A percentile compares a stretch with the other conserved stretches of the same genome.
phyloP scores from a whole-genome alignment of 1,284 basidiomycete species.

The Prillingera fragicola region DNA sequence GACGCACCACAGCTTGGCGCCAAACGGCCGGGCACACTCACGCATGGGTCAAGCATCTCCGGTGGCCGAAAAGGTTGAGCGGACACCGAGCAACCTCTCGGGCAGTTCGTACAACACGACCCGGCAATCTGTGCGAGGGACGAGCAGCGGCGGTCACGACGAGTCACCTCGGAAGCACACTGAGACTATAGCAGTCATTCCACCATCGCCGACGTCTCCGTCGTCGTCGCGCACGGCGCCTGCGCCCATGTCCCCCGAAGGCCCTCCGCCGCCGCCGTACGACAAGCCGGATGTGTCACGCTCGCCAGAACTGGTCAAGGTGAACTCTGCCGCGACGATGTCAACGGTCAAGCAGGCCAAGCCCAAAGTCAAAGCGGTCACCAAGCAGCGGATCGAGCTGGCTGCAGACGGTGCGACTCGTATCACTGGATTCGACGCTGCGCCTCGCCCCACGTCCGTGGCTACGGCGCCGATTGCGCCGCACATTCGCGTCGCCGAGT shows the following conservation, averaged over 20 bases:
- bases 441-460: constrained; percentile 5
- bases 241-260: too few relatives aligned
- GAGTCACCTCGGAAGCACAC: constrained; percentile 20
- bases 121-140: not conserved
- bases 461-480: not conserved
- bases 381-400: constrained; percentile 22
- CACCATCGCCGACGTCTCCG: too few relatives aligned
- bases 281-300: not conserved
- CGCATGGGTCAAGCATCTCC: too few relatives aligned
- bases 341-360: not conserved
- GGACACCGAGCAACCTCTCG: not conserved
- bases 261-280: not conserved
- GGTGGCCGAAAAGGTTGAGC: not conserved
- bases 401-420: constrained; percentile 27
- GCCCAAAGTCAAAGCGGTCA: not conserved
- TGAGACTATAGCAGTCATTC: constrained; percentile 3
- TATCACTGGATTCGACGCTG: constrained; percentile 37
- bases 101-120: constrained; percentile 3
- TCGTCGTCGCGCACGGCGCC: too few relatives aligned
- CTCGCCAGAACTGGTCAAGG: not conserved
- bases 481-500: not conserved
- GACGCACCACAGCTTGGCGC: not conserved
- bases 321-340: not conserved
- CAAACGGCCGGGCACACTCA: not conserved
- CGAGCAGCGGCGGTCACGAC: constrained; percentile 5